Evolutionary conservation across 176 grass and related monocot species (phyloP).

Genomic region (Juncus inflexus): DNA sequence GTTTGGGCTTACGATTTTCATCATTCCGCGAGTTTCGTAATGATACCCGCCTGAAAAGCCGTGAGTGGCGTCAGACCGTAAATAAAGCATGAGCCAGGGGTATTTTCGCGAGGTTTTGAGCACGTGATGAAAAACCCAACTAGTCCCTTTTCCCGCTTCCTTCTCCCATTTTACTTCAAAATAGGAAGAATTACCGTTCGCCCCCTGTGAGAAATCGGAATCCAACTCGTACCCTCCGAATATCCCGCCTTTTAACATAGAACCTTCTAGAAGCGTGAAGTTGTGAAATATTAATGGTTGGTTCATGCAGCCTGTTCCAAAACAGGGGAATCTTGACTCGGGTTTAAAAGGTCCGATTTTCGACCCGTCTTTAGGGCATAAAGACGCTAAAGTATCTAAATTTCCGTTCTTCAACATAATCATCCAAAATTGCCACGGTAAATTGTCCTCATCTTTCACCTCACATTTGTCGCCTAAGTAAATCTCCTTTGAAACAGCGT

Average conservation of each 20-base stretch:
- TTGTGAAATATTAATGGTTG: constrained; percentile 83
- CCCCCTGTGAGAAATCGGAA: constrained; percentile 1
- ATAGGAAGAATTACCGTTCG: constrained; percentile 27
- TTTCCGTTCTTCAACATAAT: constrained; percentile 97
- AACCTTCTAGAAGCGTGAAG: constrained; percentile 42
- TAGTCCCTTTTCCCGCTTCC: constrained; percentile 24
- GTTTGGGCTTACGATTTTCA: constrained; percentile 54
- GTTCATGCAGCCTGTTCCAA: constrained; percentile 87
- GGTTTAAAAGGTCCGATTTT: constrained; percentile 54
- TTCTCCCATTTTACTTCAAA: constrained; percentile 89
- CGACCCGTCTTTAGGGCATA: constrained; percentile 65
- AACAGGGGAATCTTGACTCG: constrained; percentile 62
- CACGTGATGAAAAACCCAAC: constrained; percentile 81
- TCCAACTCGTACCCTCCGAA: constrained; percentile 73
- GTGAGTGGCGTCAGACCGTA: constrained; percentile 71
- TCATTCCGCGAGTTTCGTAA: constrained; percentile 94
- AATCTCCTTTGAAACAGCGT: constrained; percentile 65
- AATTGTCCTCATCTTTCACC: constrained; percentile 33
- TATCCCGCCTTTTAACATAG: constrained; percentile 43
- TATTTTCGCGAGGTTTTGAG: constrained; percentile 63
- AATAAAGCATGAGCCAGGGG: constrained; percentile 93
- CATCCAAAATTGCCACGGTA: constrained; percentile 95
- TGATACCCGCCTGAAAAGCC: constrained; percentile 94
- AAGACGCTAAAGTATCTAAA: constrained; percentile 58
- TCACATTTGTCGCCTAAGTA: constrained; percentile 67